Base-by-base conservation (phyloP, 495 filamentous ascomycete genomes). In the Penicillium arizonense region DNA sequence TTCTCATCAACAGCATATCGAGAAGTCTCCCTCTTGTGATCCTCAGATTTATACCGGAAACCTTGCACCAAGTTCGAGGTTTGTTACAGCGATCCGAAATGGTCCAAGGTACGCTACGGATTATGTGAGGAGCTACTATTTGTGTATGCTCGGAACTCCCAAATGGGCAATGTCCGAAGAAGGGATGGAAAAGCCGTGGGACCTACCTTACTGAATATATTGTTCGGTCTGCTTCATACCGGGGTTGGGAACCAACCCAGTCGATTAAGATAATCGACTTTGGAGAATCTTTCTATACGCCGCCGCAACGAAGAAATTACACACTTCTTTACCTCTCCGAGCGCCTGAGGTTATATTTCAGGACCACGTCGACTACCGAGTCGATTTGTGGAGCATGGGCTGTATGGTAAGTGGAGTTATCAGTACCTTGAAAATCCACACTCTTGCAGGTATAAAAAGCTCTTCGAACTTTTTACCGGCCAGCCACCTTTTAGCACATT, bases 221-320 rank as follows among this genome's bases (percentile, higher is more conserved):
- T 9, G 68, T 76, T 4, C 61, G 59, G 40, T 56, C 61, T 47
- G n/a, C 61, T 18, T 50, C 51, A 59, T 58, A 59, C 39, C 48
- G 16, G 28, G 55, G 44, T 59, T 58, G 60, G 62, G 32, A 47
- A 10, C 50, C 37, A 49, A 26, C 47, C 28, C 38, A 63, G 34
- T n/a, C 53, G 0, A 57, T 68, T 52, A 68, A 68, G 50, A 62
- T 78, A 34, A 62, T 79, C 18, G 76, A 79, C 53, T 71, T 77
- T 28, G 71, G 76, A 34, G 67, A 77, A 56, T 65, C 70, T 79
- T 78, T 43, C 47, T 63, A 18, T 13, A 37, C 35, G 16, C 12
- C 12, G 35, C 42, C 5, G 16, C 37, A 14, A 60, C 66, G 9
- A 20, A 40, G 23, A 52, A 28, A 0, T 52, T 74, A 33, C 52